Evolutionary conservation across 1,139 yeast species (phyloP).

Genomic region (Meyerozyma sp.): DNA sequence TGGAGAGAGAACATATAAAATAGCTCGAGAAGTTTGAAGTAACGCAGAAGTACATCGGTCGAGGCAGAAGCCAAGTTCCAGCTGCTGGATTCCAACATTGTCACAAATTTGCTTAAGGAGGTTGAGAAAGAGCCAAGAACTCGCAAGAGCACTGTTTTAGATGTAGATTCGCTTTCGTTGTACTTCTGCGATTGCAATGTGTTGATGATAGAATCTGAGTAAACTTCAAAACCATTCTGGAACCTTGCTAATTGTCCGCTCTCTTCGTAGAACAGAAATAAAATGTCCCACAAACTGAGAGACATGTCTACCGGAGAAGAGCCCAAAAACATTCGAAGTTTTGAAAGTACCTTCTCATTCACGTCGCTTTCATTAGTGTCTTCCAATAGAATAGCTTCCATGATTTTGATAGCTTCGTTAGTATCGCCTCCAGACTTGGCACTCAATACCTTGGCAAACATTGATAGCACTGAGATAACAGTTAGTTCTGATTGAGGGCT

Average conservation of each 20-base stretch:
- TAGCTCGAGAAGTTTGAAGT: conserved; percentile 32
- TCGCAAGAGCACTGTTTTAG: conserved; percentile 17
- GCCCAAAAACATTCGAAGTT: conserved; percentile 56
- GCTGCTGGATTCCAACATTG: conserved; percentile 13
- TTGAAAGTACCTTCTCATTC: conserved; percentile 23
- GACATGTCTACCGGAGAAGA: conserved; percentile 63
- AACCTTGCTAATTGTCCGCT: conserved; percentile 34
- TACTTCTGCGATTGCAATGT: conserved; percentile 26
- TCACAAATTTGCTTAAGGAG: conserved; percentile 23
- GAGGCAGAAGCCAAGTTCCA: conserved; percentile 15
- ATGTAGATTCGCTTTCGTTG: conserved; percentile 6
- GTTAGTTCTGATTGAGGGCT: conserved; percentile 60
- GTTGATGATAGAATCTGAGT: conserved; percentile 35
- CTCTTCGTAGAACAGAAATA: conserved; percentile 55
- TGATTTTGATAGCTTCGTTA: conserved; percentile 44
- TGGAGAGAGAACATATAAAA: conserved; percentile 42
- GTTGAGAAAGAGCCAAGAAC: conserved; percentile 45
- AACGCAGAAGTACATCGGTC: conserved; percentile 36
- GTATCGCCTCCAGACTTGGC: conserved; percentile 29
- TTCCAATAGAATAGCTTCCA: conserved; percentile 48
- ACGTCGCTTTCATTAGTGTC: conserved; percentile 7
- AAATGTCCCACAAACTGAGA: conserved; percentile 69
- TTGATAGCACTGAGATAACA: conserved; percentile 59
- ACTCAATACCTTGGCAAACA: conserved; percentile 56
- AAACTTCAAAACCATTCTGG: conserved; percentile 52